These are phyloP conservation scores for Mycosphaerella sp. DNA, from an alignment of 2,329 filamentous ascomycete genomes.

Conservation along the genomic window DNA sequence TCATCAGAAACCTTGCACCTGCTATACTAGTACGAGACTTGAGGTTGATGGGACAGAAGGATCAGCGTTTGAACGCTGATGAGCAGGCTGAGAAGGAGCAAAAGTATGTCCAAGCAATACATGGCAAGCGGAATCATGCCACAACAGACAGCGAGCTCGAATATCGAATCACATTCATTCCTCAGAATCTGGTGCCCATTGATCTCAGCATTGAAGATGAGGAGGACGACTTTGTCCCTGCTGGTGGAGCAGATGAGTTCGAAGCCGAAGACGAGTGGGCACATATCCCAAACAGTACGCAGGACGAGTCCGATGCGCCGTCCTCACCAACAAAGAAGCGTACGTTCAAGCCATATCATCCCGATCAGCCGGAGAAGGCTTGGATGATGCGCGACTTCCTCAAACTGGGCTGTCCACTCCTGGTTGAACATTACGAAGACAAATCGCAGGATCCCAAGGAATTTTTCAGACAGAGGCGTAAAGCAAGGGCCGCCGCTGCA, in stretches of 20 bases:
- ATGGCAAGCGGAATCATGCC: slow-evolving; percentile 61
- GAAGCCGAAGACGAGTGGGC: slow-evolving; percentile 30
- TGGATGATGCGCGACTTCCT: slow-evolving; percentile 65
- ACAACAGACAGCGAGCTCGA: slow-evolving; percentile 71
- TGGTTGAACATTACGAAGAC: slow-evolving; percentile 60
- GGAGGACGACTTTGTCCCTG: slow-evolving; percentile 44
- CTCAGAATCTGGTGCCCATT: slow-evolving; percentile 68
- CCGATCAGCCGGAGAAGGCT: slow-evolving; percentile 56
- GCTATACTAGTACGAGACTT: slow-evolving; percentile 62
- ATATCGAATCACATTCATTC: slow-evolving; percentile 70
- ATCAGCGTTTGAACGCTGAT: slow-evolving; percentile 28
- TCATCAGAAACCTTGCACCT: slow-evolving; percentile 73
- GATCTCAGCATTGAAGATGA: slow-evolving; percentile 70
- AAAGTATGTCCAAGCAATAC: slow-evolving; percentile 59
- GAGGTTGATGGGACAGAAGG: slow-evolving; percentile 33
- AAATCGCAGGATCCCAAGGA: slow-evolving; percentile 28
- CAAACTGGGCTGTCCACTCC: slow-evolving; percentile 58
- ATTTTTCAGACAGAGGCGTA: slow-evolving; percentile 25
- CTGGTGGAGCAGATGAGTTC: slow-evolving; percentile 31
- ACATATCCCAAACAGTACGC: slow-evolving; percentile 17
- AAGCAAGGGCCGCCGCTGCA: slow-evolving; percentile 20
- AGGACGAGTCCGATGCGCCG: slow-evolving; percentile 31
- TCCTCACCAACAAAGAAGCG: slow-evolving; percentile 42
- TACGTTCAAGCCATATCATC: slow-evolving; percentile 53
- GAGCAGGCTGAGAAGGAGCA: slow-evolving; percentile 45